Base-by-base conservation (phyloP, 768 basidiomycete genomes). In the Tephrocybe sp. region DNA sequence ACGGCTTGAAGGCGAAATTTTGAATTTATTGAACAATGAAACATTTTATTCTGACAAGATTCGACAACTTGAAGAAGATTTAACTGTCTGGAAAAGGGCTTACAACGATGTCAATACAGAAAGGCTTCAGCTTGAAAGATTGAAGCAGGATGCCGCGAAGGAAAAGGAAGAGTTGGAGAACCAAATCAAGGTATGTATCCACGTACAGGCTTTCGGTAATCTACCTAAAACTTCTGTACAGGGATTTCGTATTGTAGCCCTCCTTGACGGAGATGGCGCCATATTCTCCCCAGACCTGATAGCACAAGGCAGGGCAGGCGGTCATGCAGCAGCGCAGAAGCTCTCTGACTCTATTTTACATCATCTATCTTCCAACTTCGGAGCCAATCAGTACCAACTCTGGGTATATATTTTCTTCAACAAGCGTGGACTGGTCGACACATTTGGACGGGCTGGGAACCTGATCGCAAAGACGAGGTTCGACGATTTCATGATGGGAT, bases 181-280 rank as follows among this genome's bases (percentile, higher is more conserved):
- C 57, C 72, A 72, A 55, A 58, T 76, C 33, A 75, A 72, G 65
- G 76, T 71, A 55, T 23, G 54, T 17, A 40, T 39, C 40, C 6
- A 17, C 14, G 19, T 14, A 34, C 23, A 14, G 16, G 26, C 12
- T 13, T 42, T 41, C 13, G 41, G 9, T 12, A 11, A 13, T 35
- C 5, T 20, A 7, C 14, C 13, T 32, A 26, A 33, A 47, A 31
- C 22, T 41, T 45, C 47, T 39, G 19, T 38, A 30, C 51, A 79
- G 76, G 76, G 72, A n/a, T 66, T 72, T 51, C 70, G 76, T 44
- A 63, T 77, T 34, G 60, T 74, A n/a, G 60, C 78, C 67, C 71
- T 88, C 40, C 67, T 88, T 51, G 85, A 88, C 52, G 86, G 86
- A 31, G 85, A 87, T 57, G 79, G 78, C 19, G 65, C 78, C 6